phyloP scores from a whole-genome alignment of 164 flowering plant genomes.

The Annona cherimola region DNA sequence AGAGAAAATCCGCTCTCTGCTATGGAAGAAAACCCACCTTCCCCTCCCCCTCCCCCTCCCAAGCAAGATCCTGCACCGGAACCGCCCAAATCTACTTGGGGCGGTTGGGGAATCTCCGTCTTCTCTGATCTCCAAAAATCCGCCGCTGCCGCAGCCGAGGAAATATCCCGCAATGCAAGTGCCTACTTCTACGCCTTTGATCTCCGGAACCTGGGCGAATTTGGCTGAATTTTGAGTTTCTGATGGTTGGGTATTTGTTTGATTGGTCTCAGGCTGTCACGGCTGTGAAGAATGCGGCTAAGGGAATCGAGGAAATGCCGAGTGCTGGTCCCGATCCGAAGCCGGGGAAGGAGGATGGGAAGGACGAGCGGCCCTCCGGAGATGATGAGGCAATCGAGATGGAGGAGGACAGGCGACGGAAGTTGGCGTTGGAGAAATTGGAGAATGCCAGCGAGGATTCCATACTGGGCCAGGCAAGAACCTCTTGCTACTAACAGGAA shows the following conservation, averaged over 20 bases:
- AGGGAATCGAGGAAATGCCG: slow-evolving; percentile 61
- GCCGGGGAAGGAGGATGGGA: slow-evolving; percentile 43
- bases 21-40: slow-evolving; percentile 26
- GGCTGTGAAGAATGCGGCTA: slow-evolving; percentile 77
- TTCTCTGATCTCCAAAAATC: slow-evolving; percentile 92
- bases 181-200: not conserved
- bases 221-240: not conserved
- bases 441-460: slow-evolving; percentile 93
- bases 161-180: slow-evolving; percentile 88
- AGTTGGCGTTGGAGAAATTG: slow-evolving; percentile 66
- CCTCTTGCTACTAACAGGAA: not conserved
- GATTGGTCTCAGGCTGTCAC: slow-evolving; percentile 53
- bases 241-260: not conserved
- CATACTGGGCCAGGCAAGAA: slow-evolving; percentile 80
- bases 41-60: slow-evolving; percentile 3
- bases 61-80: slow-evolving; percentile 14
- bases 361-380: slow-evolving; percentile 18
- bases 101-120: slow-evolving; percentile 92
- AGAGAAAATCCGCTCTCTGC: not conserved
- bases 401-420: slow-evolving; percentile 46
- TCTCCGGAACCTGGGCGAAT: not conserved
- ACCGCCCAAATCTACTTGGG: slow-evolving; percentile 64
- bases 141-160: slow-evolving; percentile 71
- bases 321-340: slow-evolving; percentile 43
- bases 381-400: slow-evolving; percentile 42